Evolutionary conservation across 148 eudicot genomes (phyloP).

Genomic region (Euryodendron excelsum): DNA sequence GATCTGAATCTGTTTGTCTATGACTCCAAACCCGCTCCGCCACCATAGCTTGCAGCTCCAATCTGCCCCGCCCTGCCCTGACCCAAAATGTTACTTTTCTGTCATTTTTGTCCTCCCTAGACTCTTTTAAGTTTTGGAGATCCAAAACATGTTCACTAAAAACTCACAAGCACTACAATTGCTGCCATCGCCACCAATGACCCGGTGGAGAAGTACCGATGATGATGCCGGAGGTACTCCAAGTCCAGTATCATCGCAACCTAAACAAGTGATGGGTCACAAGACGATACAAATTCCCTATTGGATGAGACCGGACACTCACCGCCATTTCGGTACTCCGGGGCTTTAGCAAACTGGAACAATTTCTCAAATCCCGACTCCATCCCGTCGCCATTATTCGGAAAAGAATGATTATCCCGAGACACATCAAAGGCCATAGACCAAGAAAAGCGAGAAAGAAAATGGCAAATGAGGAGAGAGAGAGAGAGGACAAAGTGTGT

Average conservation of each 20-base stretch:
- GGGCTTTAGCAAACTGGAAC: constrained; percentile 60
- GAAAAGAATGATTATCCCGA: constrained; percentile 44
- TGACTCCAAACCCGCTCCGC: too few species aligned
- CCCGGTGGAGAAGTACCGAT: too few species aligned
- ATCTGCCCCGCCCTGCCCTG: too few species aligned
- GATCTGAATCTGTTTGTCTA: too few species aligned
- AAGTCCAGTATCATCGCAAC: constrained; percentile 82
- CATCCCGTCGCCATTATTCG: constrained; percentile 14
- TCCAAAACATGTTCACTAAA: too few species aligned
- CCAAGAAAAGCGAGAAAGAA: background rate
- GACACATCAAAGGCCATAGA: constrained; percentile 11
- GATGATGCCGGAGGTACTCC: constrained; percentile 72
- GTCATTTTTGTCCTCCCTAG: too few species aligned
- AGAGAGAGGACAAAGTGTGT: too few species aligned
- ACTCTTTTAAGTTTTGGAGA: too few species aligned
- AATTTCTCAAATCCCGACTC: constrained; percentile 19
- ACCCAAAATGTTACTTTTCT: too few species aligned
- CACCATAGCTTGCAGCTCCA: too few species aligned
- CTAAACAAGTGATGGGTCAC: constrained; percentile 47
- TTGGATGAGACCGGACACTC: constrained; percentile 35
- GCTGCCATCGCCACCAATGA: constrained; percentile 87
- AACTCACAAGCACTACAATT: too few species aligned
- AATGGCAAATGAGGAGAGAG: too few species aligned
- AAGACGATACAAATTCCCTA: constrained; percentile 7
- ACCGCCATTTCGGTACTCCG: constrained; percentile 73